These are phyloP conservation scores for Cystofilobasidium capitatum DNA, from an alignment of 768 basidiomycete genomes.

Conservation along the genomic window DNA sequence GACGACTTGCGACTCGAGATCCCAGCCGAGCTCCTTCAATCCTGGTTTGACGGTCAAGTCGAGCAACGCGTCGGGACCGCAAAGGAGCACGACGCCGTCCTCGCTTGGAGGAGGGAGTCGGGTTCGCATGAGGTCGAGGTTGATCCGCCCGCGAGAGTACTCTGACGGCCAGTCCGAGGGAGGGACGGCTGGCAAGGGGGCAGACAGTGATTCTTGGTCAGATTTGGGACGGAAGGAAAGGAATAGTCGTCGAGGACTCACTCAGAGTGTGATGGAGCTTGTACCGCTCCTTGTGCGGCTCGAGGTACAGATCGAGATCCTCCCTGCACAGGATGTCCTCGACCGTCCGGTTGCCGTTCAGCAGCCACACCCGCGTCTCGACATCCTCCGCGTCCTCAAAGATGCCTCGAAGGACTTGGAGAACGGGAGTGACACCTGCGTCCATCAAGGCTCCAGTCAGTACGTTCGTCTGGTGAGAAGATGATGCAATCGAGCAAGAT, in stretches of 20 bases:
- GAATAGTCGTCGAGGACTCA: conserved; percentile 8
- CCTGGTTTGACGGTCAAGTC: conserved; percentile 35
- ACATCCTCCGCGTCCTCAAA: conserved; percentile 42
- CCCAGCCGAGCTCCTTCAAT: conserved; percentile 40
- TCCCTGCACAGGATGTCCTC: conserved; percentile 49
- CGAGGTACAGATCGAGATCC: conserved; percentile 45
- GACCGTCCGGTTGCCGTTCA: conserved; percentile 47
- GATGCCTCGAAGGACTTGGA: conserved; percentile 50
- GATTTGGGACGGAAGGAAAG: background rate
- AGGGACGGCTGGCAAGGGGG: background rate
- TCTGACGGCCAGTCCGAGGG: conserved; percentile 41
- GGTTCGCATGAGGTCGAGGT: conserved; percentile 39
- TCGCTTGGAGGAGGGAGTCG: conserved; percentile 44
- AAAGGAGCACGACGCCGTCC: conserved; percentile 45
- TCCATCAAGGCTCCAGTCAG: too few relatives aligned
- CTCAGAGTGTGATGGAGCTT: conserved; percentile 46
- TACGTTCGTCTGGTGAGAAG: too few relatives aligned
- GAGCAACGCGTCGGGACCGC: conserved; percentile 48
- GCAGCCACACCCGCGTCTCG: conserved; percentile 45
- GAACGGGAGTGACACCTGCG: conserved; percentile 50
- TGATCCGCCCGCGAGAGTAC: conserved; percentile 44
- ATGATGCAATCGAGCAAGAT: background rate
- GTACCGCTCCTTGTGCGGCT: conserved; percentile 34
- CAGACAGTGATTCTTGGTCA: background rate
- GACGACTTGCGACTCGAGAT: conserved; percentile 38